Evolutionary conservation across 495 filamentous ascomycete species (phyloP), one percentile per base, ranked within the genome.

Genomic region (Xylaria intraflava): DNA sequence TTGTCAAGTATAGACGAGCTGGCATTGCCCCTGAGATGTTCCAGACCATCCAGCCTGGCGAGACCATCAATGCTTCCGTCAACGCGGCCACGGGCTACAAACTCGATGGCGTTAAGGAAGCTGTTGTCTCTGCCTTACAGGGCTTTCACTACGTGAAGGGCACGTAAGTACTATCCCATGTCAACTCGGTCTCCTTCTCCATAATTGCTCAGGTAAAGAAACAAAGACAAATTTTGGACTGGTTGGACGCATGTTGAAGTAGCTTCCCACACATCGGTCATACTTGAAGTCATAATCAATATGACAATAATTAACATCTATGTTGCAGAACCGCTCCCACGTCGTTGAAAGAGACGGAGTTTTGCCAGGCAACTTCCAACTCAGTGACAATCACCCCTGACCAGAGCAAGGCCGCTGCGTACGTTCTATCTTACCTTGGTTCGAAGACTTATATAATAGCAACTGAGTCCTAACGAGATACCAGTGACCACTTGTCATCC

Each of bases 111-210:
- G 42, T 62, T 29, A 47, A 39, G 14, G 33, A 39, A 6, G 62
- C 60, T 6, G 2, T 60, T 14, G 51, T 62, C 29, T 39, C 56
- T 47, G 62, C 62, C 11, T 23, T 65, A 2, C 62, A 65, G 45
- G 59, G 62, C 30, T 65, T 65, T 41, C 57, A 60, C 44, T 65
- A 60, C 42, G 62, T 62, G 41, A 57, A 19, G 2, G 62, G 62
- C 40, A 17, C 35, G 35, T 38, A 17, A 17, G 35, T 38, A 29
- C 4, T 29, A 4, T 29, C 19, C n/a, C 4, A 29, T 29, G 17
- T 12, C 31, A 35, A 35, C 31, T n/a, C n/a, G n/a, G n/a, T n/a
- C n/a, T n/a, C n/a, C n/a, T n/a, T n/a, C n/a, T n/a, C n/a, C n/a
- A n/a, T n/a, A n/a, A n/a, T n/a, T n/a, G n/a, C n/a, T n/a, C n/a